Conservation (phyloP, 2,329 filamentous ascomycete genomes). For the Ophiostoma ips region DNA sequence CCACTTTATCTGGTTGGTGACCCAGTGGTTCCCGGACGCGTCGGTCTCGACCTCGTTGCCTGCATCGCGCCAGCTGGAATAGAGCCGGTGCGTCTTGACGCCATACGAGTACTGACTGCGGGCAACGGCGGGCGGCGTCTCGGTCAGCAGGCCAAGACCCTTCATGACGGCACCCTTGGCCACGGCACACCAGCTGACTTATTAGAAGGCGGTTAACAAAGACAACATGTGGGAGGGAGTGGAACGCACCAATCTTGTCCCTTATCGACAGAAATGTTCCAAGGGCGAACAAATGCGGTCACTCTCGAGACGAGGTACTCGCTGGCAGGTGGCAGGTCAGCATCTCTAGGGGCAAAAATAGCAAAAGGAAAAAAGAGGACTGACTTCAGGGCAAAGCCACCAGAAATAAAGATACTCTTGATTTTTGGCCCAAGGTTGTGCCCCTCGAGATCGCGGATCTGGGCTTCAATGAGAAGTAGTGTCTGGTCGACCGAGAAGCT, state of each 20-base stretch:
- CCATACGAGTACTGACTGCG: constrained; percentile 14
- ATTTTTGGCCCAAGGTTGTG: constrained; percentile 9
- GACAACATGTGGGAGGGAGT: too few relatives aligned
- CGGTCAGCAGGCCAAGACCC: constrained; percentile 16
- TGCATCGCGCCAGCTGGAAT: constrained; percentile 11
- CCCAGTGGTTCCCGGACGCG: constrained; percentile 14
- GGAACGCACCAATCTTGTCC: constrained; percentile 13
- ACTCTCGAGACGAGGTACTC: constrained; percentile 15
- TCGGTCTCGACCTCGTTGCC: constrained; percentile 11
- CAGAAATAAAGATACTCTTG: constrained; percentile 17
- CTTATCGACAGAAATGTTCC: constrained; percentile 13
- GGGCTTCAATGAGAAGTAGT: constrained; percentile 13
- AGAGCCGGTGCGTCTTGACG: constrained; percentile 14
- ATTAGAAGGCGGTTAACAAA: background rate
- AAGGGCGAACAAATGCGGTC: constrained; percentile 10
- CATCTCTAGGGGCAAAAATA: too few relatives aligned
- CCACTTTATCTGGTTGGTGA: constrained; percentile 16
- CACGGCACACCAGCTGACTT: constrained; percentile 16
- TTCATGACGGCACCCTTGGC: constrained; percentile 17
- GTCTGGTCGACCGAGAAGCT: constrained; percentile 15
- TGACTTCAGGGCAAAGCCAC: constrained; percentile 14
- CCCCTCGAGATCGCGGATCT: constrained; percentile 12
- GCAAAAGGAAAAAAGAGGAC: background rate
- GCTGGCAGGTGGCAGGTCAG: background rate
- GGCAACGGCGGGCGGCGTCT: constrained; percentile 11